These are phyloP conservation scores for Aspergillus homomorphus DNA, from an alignment of 495 filamentous ascomycete species.

Conservation along the genomic window DNA sequence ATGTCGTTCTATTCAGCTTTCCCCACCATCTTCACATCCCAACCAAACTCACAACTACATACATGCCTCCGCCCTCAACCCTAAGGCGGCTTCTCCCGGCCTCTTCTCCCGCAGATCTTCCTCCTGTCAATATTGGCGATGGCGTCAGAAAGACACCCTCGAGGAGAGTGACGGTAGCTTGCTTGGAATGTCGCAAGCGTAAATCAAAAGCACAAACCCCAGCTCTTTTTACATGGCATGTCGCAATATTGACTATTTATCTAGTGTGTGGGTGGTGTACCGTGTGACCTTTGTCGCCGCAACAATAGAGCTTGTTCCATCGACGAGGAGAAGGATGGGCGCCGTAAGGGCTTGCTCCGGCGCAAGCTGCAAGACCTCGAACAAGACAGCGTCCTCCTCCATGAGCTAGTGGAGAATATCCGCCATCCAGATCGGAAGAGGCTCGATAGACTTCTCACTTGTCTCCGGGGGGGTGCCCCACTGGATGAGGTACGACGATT, in stretches of 20 bases:
- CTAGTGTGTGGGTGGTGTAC: neutral
- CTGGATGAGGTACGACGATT: slow-evolving; percentile 1
- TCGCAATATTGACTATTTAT: neutral
- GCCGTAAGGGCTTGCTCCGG: neutral
- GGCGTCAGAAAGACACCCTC: neutral
- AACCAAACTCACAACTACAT: too few relatives aligned
- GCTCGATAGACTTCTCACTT: neutral
- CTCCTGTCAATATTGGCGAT: neutral
- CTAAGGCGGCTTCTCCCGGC: too few relatives aligned
- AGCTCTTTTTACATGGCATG: too few relatives aligned
- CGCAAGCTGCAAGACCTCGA: neutral
- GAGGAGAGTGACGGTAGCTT: slow-evolving; percentile 1
- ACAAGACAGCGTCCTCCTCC: neutral
- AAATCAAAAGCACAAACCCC: slow-evolving; percentile 1
- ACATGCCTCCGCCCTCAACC: too few relatives aligned
- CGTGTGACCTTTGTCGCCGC: neutral
- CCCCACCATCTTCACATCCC: too few relatives aligned
- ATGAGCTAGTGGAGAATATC: neutral
- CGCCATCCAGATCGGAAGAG: neutral
- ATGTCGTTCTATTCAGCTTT: too few relatives aligned
- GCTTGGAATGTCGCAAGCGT: slow-evolving; percentile 6
- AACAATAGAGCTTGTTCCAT: neutral
- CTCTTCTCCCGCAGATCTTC: too few relatives aligned
- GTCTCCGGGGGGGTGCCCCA: neutral
- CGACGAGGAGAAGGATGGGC: slow-evolving; percentile 4